A percentile compares a stretch with the other conserved stretches of the same genome.
Evolutionary conservation across 768 basidiomycete genomes (phyloP).

Genomic region (Kwoniella sp.): DNA sequence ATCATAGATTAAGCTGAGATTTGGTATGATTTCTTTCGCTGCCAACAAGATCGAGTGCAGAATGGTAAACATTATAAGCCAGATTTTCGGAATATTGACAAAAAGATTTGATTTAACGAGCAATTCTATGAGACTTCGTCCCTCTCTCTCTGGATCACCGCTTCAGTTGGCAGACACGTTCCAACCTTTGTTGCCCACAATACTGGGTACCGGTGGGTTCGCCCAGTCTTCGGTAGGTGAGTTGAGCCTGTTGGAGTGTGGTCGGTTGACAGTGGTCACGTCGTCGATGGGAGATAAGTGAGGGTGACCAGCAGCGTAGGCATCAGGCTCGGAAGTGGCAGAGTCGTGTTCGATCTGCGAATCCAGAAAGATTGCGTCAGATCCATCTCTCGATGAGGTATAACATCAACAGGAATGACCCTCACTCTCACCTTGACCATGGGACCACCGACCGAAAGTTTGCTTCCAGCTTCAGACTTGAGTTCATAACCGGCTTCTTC

Average conservation of each 20-base stretch:
- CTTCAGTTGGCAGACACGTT: background rate
- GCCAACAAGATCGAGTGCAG: no score
- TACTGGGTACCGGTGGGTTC: background rate
- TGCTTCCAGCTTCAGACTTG: background rate
- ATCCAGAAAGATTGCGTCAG: background rate
- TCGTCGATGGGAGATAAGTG: slow-evolving; percentile 5
- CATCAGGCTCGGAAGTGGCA: slow-evolving; percentile 7
- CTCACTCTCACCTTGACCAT: slow-evolving; percentile 19
- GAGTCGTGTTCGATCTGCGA: slow-evolving; percentile 9
- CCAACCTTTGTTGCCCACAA: background rate
- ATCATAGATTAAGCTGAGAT: no score
- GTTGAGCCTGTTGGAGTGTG: background rate
- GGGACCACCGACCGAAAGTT: slow-evolving; percentile 4
- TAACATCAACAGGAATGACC: background rate
- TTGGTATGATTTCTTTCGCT: no score
- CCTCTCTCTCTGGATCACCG: background rate
- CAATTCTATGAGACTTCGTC: background rate
- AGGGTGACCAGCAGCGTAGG: slow-evolving; percentile 7
- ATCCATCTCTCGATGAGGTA: background rate
- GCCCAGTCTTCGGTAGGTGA: slow-evolving; percentile 5
- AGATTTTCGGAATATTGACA: background rate
- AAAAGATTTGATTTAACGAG: background rate
- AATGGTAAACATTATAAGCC: background rate
- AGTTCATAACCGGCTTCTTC: slow-evolving; percentile 8
- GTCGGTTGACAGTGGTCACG: slow-evolving; percentile 4